Evolutionary conservation across 129 eudicot genomes (phyloP), one percentile per base, ranked within the genome.

Genomic region (Artemisia annua): DNA sequence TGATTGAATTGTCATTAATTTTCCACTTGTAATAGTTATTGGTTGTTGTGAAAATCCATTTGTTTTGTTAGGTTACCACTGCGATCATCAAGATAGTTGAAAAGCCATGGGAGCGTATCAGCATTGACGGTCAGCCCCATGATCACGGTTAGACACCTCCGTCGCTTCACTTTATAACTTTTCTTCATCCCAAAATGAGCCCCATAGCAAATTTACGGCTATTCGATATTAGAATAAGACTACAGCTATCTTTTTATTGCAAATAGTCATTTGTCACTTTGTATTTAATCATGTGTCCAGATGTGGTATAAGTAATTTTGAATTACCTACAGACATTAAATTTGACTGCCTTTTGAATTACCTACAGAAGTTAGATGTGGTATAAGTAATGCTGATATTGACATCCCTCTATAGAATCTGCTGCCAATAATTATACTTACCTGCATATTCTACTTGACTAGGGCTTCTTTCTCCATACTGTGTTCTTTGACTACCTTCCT

Each of bases 81-180:
- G 96, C 97, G 65, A 86, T 83, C 54, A 70, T 94, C 82, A 88
- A 83, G 52, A 86, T 94, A 68, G 86, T 81, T 1, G 97, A 94
- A 80, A 94, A 94, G 83, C 96, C 96, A 62, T 94, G 99, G 99
- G 92, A 90, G 81, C 96, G 96, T 35, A 75, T 84, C 57, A 55
- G 16, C 73, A 67, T 94, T 63, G 77, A 86, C 65, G 99, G 96
- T 50, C 93, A 94, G 77, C 91, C 87, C 55, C 97, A 94, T 67
- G 20, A 85, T 14, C 99, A 94, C 73, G 99, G 99, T 92, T 66
- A 71, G 91, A 76, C 18, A 48, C 16, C 75, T 78, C 28, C 56
- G 20, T 50, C 11, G 6, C 65, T 10, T 11, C 32, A 7, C 32
- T 57, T 20, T 7, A 58, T 58, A 11, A 58, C 63, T 58, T 58